These are phyloP conservation scores for Ogataea zsoltii DNA, from an alignment of 805 yeast species.

Conservation along the genomic window DNA sequence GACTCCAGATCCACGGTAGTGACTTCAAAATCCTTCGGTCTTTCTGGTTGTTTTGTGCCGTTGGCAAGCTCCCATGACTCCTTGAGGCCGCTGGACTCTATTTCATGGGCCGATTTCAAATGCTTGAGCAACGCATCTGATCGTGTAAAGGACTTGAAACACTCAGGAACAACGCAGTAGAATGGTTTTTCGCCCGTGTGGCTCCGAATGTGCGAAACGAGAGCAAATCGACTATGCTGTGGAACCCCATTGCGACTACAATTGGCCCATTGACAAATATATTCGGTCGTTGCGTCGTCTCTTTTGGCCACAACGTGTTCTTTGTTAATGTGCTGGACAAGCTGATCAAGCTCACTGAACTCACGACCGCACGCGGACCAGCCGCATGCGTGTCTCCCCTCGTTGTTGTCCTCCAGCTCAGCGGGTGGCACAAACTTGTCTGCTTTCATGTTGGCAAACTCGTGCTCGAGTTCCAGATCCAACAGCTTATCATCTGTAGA, in stretches of 20 bases:
- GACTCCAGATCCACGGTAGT: constrained; percentile 7
- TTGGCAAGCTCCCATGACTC: constrained; percentile 21
- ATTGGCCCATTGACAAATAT: constrained; percentile 61
- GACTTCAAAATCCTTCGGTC: constrained; percentile 9
- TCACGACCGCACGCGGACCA: constrained; percentile 40
- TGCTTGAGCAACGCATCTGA: constrained; percentile 67
- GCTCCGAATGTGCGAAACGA: constrained; percentile 60
- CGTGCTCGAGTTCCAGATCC: constrained; percentile 25
- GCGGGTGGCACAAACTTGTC: constrained; percentile 13
- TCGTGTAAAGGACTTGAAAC: constrained; percentile 58
- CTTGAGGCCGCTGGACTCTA: constrained; percentile 32
- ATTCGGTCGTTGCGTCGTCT: constrained; percentile 29
- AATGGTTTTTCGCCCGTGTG: constrained; percentile 72
- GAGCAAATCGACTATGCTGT: constrained; percentile 56
- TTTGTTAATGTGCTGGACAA: constrained; percentile 41
- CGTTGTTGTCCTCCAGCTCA: constrained; percentile 17
- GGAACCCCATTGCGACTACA: constrained; percentile 53
- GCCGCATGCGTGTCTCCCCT: constrained; percentile 29
- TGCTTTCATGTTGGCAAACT: constrained; percentile 24
- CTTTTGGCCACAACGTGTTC: constrained; percentile 36
- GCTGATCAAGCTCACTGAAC: constrained; percentile 36
- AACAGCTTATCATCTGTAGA: background rate
- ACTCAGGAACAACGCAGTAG: constrained; percentile 65
- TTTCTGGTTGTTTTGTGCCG: background rate
- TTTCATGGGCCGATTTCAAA: constrained; percentile 59